Evolutionary conservation across 2,329 filamentous ascomycete genomes (phyloP), one percentile per base, ranked within the genome.

Genomic region (Calonectria hawksworthii): DNA sequence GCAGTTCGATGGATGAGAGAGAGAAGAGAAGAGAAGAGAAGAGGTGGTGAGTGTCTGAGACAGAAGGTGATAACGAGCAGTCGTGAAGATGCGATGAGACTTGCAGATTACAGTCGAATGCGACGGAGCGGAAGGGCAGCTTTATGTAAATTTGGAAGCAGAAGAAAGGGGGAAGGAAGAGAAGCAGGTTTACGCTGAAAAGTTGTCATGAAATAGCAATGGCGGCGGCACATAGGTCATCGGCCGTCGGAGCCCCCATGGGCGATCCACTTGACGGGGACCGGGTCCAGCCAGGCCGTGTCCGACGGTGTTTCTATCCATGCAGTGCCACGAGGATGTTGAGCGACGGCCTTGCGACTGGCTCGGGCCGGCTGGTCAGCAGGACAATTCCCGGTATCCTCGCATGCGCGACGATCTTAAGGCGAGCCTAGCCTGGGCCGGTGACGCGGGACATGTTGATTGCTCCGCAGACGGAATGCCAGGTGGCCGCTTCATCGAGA

Each of bases 191-290:
- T 41, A 51, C 63, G 28, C 26, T 47, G 63, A 36, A 36, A 44
- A 28, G 59, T 76, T 79, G 78, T 79, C 76, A 78, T 78, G 61
- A 61, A 63, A 68, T 68, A 44, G 67, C 41, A 61, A 32, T 54
- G 68, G 44, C 72, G 63, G 68, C 61, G 61, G 61, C 61, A 68
- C 56, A 67, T 63, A 56, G 63, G 44, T 64, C 72, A 64, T 61
- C 66, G 38, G 56, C 32, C 34, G 41, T 63, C 54, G 54, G 38
- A n/a, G 54, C 41, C 41, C 34, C 68, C 52, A 38, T 68, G 23
- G 32, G 21, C 23, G 65, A 34, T 54, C 47, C 65, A 52, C 26
- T 23, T 38, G n/a, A 47, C 38, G 38, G 44, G 32, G 44, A 52
- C 59, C 59, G 32, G 16, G 59, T 54, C 47, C 38, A 26, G n/a